Base-by-base conservation (phyloP, 345 rosid species). In the Gossypium rotundifolium region DNA sequence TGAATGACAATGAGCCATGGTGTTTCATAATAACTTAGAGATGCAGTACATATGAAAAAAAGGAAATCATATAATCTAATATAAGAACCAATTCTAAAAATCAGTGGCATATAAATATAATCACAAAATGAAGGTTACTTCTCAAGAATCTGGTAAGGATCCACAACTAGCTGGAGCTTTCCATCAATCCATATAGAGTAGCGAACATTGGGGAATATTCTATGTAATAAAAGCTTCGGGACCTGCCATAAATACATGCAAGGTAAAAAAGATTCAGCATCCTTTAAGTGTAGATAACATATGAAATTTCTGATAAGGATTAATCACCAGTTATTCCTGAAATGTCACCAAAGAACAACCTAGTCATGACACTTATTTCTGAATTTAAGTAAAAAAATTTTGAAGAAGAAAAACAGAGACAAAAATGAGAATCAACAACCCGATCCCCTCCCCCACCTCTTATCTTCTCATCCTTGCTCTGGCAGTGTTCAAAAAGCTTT, bases 141-240 rank as follows among this genome's bases (percentile, higher is more conserved):
- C 83, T 91, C 96, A 67, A 93, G 93, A 80, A 91, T 74, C 83
- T 93, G 90, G 77, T 91, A 93, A 11, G 98, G 98, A 82, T 93
- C 97, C 79, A 82, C 81, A 72, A 91, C 91, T 83, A 91, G 94
- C 84, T 85, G 82, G 71, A 93, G 97, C 84, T 93, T 93, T 38
- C 95, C 98, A 81, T 93, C 98, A 80, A 93, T 85, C 98, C 97
- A 93, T 74, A 91, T 81, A 54, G 98, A 91, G 79, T 89, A 93
- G 61, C 87, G 80, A 51, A 85, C 85, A 79, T 89, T 89, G 23
- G 97, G 97, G 73, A 90, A 88, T 73, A 93, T 68, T 74, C 98
- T 84, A 76, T 93, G 98, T 83, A 90, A 72, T 45, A 93, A 81
- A 85, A 94, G 97, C 89, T 91, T 94, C 0, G 97, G 97, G 38